Conservation (phyloP, 164 flowering plant genomes). For the Sedum album region DNA sequence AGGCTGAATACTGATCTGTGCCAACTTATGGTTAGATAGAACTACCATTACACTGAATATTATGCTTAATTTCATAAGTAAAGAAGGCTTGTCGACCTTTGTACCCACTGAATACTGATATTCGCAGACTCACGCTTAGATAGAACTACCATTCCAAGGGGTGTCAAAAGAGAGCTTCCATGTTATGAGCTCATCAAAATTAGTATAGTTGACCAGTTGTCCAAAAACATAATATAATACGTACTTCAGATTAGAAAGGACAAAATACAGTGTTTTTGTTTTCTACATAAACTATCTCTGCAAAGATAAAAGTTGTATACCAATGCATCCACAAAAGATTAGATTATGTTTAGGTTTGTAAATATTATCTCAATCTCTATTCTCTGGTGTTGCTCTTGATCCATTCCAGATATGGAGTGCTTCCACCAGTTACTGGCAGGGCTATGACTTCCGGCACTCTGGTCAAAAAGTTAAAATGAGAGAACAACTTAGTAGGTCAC, state of each 20-base stretch:
- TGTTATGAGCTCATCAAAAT: too few relatives aligned
- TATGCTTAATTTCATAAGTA: too few relatives aligned
- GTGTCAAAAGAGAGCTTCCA: too few relatives aligned
- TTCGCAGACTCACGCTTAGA: too few relatives aligned
- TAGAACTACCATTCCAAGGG: too few relatives aligned
- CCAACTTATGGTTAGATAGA: too few relatives aligned
- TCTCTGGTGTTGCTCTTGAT: constrained; percentile 69
- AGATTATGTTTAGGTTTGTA: too few relatives aligned
- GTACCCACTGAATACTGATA: too few relatives aligned
- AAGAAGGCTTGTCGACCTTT: not conserved
- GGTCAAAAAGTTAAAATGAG: constrained; percentile 2
- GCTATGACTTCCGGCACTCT: constrained; percentile 85
- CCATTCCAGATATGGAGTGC: constrained; percentile 67
- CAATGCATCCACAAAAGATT: not conserved
- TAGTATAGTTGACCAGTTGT: not conserved
- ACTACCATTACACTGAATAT: too few relatives aligned
- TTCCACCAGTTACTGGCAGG: constrained; percentile 72
- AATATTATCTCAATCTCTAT: constrained; percentile 45
- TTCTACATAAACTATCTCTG: not conserved
- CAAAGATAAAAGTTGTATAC: not conserved
- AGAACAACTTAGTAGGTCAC: not conserved
- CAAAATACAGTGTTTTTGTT: not conserved
- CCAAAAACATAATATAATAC: not conserved
- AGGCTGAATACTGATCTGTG: too few relatives aligned
- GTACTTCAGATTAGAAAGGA: not conserved